These are phyloP conservation scores for Candida arabinofermentans DNA, from an alignment of 805 yeast species.

Conservation along the genomic window DNA sequence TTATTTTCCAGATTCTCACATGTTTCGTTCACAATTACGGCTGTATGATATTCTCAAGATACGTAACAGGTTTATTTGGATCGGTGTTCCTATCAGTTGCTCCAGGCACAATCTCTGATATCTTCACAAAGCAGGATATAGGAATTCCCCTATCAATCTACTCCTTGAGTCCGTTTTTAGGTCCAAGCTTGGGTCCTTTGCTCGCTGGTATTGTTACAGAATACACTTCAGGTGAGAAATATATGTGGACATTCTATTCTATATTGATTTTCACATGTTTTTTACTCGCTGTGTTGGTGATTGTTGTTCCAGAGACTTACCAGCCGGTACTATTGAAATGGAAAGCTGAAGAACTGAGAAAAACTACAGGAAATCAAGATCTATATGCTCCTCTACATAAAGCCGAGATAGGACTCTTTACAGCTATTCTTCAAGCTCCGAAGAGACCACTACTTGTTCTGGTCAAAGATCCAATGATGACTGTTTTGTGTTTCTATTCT, in stretches of 20 bases:
- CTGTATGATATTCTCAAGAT: conserved; percentile 61
- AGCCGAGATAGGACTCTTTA: conserved; percentile 31
- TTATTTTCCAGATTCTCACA: conserved; percentile 49
- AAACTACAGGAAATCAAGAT: conserved; percentile 35
- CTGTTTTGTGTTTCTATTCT: conserved; percentile 49
- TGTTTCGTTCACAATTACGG: conserved; percentile 57
- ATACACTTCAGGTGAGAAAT: conserved; percentile 43
- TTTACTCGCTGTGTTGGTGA: conserved; percentile 19
- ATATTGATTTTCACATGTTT: conserved; percentile 51
- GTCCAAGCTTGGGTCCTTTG: conserved; percentile 69
- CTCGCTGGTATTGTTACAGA: conserved; percentile 54
- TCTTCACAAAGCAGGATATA: conserved; percentile 56
- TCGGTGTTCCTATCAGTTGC: conserved; percentile 73
- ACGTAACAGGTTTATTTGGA: conserved; percentile 68
- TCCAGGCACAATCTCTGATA: conserved; percentile 73
- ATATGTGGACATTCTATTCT: conserved; percentile 72
- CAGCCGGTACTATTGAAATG: conserved; percentile 46
- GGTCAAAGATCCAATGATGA: conserved; percentile 51
- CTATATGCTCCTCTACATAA: conserved; percentile 41
- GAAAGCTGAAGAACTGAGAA: conserved; percentile 49
- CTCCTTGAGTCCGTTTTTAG: conserved; percentile 60
- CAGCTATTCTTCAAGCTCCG: conserved; percentile 41
- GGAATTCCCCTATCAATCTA: conserved; percentile 68
- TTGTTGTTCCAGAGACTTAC: conserved; percentile 40
- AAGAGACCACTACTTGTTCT: conserved; percentile 50